Evolutionary conservation across 768 basidiomycete species (phyloP).

Genomic region (Piloderma croceum): DNA sequence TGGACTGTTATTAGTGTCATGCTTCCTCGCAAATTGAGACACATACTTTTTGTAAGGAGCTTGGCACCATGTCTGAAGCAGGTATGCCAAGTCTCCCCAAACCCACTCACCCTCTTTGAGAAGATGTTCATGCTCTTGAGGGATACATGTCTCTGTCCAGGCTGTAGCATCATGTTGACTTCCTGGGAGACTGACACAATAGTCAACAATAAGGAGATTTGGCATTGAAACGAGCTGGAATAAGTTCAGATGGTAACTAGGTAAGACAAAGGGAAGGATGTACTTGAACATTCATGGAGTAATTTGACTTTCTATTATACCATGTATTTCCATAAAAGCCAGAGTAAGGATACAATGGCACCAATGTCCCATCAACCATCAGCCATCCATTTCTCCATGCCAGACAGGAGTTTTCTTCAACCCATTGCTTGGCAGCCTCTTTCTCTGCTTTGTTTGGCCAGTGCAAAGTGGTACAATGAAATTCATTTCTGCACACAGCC

Average conservation of each 20-base stretch:
- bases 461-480: constrained; percentile 13
- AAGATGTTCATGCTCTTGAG: constrained; percentile 15
- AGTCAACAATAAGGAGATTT: constrained; percentile 25
- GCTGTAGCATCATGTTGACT: constrained; percentile 30
- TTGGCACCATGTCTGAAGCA: constrained; percentile 17
- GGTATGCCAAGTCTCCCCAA: constrained; percentile 30
- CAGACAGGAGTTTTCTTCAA: constrained; percentile 13
- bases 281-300: constrained; percentile 23
- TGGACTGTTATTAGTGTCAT: constrained; percentile 1
- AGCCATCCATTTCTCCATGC: constrained; percentile 26
- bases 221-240: constrained; percentile 13
- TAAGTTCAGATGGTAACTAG: not conserved
- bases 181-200: constrained; percentile 24
- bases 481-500: constrained; percentile 11
- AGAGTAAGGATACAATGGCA: constrained; percentile 26
- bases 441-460: constrained; percentile 17
- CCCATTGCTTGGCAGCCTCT: constrained; percentile 21
- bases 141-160: constrained; percentile 23
- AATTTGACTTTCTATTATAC: constrained; percentile 28
- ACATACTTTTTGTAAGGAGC: constrained; percentile 21
- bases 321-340: constrained; percentile 30
- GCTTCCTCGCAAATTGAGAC: not conserved
- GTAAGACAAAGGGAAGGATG: not conserved
- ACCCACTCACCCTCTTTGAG: constrained; percentile 19
- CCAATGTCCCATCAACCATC: constrained; percentile 29